Evolutionary conservation across 2,329 filamentous ascomycete species (phyloP).

Genomic region (Fusarium sp.): DNA sequence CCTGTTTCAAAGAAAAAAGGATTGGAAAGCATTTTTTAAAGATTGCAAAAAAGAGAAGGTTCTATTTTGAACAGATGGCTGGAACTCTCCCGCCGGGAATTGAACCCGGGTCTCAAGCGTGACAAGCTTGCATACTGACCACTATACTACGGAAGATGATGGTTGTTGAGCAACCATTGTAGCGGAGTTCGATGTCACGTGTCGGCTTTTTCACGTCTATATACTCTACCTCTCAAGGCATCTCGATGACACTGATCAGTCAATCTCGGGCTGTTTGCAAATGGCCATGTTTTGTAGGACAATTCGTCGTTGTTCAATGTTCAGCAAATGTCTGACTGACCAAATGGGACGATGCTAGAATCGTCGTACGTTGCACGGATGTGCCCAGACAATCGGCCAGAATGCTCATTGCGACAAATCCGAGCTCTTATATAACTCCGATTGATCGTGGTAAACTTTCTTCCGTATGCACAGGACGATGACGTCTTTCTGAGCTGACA

Average conservation of each 20-base stretch:
- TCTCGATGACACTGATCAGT: no score
- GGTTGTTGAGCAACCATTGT: conserved; percentile 15
- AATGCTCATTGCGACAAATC: conserved; percentile 5
- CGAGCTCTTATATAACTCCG: background rate
- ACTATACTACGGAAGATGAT: conserved; percentile 39
- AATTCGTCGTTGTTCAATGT: no score
- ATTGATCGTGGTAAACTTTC: conserved; percentile 6
- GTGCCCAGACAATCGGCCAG: background rate
- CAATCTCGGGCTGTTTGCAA: no score
- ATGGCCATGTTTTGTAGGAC: no score
- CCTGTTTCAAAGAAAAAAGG: no score
- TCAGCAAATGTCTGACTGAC: no score
- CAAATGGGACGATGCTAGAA: no score
- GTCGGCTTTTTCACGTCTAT: accelerated
- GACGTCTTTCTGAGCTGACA: conserved; percentile 1
- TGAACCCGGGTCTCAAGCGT: conserved; percentile 42
- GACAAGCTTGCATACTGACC: conserved; percentile 41
- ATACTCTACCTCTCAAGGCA: background rate
- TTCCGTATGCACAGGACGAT: background rate
- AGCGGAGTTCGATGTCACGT: conserved; percentile 10
- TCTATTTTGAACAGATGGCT: conserved; percentile 23
- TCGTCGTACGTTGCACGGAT: no score
- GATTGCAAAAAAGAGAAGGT: background rate
- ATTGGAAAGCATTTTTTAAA: no score
- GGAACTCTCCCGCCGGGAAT: conserved; percentile 40